Evolutionary conservation across 2,329 filamentous ascomycete species (phyloP), one percentile per base, ranked within the genome.

Genomic region (Pezicula carpinea): DNA sequence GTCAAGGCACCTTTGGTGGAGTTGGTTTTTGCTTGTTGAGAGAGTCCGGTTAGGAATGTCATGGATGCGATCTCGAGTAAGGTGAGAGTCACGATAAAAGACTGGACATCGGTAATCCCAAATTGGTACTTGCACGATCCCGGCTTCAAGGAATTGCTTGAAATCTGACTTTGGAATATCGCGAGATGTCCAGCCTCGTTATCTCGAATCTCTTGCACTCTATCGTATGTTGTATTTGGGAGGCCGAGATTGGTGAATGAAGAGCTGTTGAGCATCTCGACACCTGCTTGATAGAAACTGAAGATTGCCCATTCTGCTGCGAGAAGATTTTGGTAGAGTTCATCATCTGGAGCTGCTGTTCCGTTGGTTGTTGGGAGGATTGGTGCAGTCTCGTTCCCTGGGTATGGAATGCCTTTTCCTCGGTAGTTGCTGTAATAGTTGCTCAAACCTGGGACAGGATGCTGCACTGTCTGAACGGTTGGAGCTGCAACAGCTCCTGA

Each of bases 131-230:
- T 52, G 56, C 66, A 69, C 2, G 59, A 52, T 0, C 64, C 66
- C 0, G 70, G 70, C 50, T 71, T 73, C 21, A 70, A 51, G 1
- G 66, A 70, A 2, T 61, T 66, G 17, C 58, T 49, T 1, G 66
- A 70, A 39, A 73, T 72, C 31, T 64, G 58, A 46, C 68, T 64
- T 48, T 71, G 69, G 55, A 73, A 73, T 46, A 72, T 69, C 22
- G 66, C 61, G n/a, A 72, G 54, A 48, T 73, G 70, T 3, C 70
- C 69, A n/a, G 69, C 70, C 55, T 74, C 71, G 39, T 71, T 73
- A 51, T 73, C 65, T 6, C 70, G 64, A 44, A 73, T 73, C 49
- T 72, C 64, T 48, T 53, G 49, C 32, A 69, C 59, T 4, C 66
- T 61, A n/a, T 64, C 58, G 47, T 69, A 69, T 26, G 70, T 73